Evolutionary conservation across 345 rosid genomes (phyloP).

Genomic region (Acer negundo): DNA sequence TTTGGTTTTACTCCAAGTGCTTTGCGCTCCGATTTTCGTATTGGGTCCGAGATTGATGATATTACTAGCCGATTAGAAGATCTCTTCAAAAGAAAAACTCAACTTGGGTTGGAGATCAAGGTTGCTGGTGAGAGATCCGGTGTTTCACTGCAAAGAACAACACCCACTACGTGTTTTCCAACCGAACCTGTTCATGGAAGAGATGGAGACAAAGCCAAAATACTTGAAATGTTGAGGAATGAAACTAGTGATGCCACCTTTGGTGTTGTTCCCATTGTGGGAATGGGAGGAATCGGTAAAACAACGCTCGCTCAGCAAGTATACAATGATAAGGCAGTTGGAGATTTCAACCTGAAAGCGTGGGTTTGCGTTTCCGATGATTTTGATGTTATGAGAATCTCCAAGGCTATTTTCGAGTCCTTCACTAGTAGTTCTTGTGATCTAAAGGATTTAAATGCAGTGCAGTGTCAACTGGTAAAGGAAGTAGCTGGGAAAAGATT

Average conservation of each 20-base stretch:
- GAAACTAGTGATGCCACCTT: not conserved
- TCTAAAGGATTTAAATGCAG: not conserved
- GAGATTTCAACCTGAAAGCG: constrained; percentile 9
- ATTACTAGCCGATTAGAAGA: not conserved
- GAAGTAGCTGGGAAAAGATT: constrained; percentile 6
- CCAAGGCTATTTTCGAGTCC: constrained; percentile 19
- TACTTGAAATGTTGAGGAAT: not conserved
- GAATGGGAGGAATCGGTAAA: constrained; percentile 30
- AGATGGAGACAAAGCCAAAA: not conserved
- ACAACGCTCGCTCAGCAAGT: constrained; percentile 23
- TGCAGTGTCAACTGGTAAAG: not conserved
- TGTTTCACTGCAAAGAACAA: not conserved
- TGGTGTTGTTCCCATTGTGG: constrained; percentile 19
- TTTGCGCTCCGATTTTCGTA: too few species aligned
- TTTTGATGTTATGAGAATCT: constrained; percentile 18
- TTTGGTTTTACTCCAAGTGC: not conserved
- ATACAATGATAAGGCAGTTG: constrained; percentile 3
- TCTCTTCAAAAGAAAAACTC: not conserved
- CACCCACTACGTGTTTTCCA: not conserved
- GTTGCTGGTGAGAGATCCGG: not conserved
- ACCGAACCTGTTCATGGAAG: not conserved
- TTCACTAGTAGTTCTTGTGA: not conserved
- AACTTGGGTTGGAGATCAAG: not conserved
- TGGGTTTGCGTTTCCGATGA: constrained; percentile 27
- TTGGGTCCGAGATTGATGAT: not conserved